Base-by-base conservation (phyloP, 169 alveolate species). In the Plasmodium vinckei region DNA sequence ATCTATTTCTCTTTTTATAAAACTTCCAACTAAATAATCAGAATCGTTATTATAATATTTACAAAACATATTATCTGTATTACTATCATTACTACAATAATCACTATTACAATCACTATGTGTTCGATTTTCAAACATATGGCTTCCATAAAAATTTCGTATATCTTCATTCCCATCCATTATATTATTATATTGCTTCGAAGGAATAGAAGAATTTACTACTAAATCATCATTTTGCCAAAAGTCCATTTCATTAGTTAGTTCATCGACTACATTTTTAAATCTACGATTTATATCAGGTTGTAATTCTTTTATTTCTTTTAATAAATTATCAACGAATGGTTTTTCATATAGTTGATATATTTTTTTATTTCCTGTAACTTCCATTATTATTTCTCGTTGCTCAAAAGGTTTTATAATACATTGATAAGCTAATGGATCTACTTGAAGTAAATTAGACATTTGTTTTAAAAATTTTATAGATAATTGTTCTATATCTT, bases 201-300 rank as follows among this genome's bases (percentile, higher is more conserved):
- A n/a, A 17, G 3, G 33, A 15, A 9, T n/a, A 19, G 33, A 57
- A 0, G 67, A 79, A 13, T 79, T 84, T 15, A 70, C 65, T 33
- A 33, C 42, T 33, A 7, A 6, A 44, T 79, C 67, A 53, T 79
- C 89, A 79, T 79, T 79, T 10, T 79, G 89, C 89, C 89, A 79
- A 61, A 79, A 79, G 9, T 79, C 89, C 72, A 79, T 79, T 79
- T 79, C 89, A 21, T 79, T 79, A 33, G 67, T 64, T 47, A 79
- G 67, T 56, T 79, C 89, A 67, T 79, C 89, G 5, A 79, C 89
- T 9, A 79, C 84, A 33, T 67, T 79, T 79, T 67, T 59, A 61
- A 79, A 79, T 70, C 68, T 65, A 1, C 42, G 15, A 53, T 79
- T 82, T 39, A 79, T 67, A 59, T 33, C 27, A 25, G 71, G 54